Percentiles rank a stretch among this genome's conserved stretches.
Evolutionary conservation across 352 stramenopile genomes (phyloP).

Genomic region (Pythium rishiriense): DNA sequence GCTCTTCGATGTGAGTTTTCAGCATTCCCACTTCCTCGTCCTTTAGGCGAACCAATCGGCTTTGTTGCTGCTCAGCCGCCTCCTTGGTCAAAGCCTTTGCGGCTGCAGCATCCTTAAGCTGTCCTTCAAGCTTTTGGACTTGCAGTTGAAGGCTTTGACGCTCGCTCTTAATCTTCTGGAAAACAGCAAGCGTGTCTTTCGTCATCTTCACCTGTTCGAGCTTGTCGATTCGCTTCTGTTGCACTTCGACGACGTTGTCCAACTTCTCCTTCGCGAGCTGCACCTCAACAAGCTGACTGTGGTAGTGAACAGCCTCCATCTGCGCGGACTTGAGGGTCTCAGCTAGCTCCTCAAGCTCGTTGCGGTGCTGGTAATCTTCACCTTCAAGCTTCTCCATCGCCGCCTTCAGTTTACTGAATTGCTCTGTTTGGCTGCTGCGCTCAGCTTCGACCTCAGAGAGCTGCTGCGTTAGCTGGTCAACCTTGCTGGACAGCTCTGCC

Average conservation of each 20-base stretch:
- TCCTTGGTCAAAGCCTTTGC: constrained; percentile 26
- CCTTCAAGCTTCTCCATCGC: constrained; percentile 56
- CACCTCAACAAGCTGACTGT: constrained; percentile 43
- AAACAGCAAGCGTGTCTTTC: constrained; percentile 65
- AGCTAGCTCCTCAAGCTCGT: constrained; percentile 48
- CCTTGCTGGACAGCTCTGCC: constrained; percentile 31
- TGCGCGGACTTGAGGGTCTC: constrained; percentile 60
- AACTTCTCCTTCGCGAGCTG: constrained; percentile 47
- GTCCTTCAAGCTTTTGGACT: constrained; percentile 29
- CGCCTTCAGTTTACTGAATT: constrained; percentile 39
- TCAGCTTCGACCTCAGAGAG: constrained; percentile 24
- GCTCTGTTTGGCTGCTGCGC: constrained; percentile 14
- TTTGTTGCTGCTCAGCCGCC: constrained; percentile 27
- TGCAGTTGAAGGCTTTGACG: constrained; percentile 48
- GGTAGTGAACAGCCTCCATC: constrained; percentile 52
- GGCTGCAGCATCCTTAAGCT: constrained; percentile 17
- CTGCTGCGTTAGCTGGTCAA: constrained; percentile 27
- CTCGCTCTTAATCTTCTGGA: constrained; percentile 66
- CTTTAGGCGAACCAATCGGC: constrained; percentile 35
- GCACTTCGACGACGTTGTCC: constrained; percentile 46
- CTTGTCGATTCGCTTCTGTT: constrained; percentile 71
- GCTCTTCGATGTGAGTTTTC: constrained; percentile 44
- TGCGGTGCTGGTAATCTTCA: constrained; percentile 43
- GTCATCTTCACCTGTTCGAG: constrained; percentile 87
- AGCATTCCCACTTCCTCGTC: constrained; percentile 43